Evolutionary conservation across 345 rosid genomes (phyloP).

Genomic region (Tarenaya hassleriana): DNA sequence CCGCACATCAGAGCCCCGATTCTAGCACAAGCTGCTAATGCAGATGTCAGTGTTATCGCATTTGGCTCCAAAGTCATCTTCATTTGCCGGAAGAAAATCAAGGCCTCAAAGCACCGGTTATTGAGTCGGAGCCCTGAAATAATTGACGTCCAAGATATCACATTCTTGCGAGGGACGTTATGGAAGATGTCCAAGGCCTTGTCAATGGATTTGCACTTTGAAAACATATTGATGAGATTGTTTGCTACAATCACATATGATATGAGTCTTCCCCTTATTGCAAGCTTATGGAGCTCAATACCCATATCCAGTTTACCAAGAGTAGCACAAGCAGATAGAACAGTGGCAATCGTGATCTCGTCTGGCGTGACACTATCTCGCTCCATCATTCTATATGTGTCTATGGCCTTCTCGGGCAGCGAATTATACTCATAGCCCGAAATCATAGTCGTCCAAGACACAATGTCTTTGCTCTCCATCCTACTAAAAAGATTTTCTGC

Average conservation of each 20-base stretch:
- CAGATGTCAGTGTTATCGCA: conserved; percentile 55
- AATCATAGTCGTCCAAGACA: conserved; percentile 86
- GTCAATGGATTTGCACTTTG: conserved; percentile 66
- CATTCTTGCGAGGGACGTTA: conserved; percentile 54
- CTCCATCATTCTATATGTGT: conserved; percentile 57
- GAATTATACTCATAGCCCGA: conserved; percentile 56
- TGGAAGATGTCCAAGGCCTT: conserved; percentile 61
- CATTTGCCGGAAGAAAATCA: conserved; percentile 64
- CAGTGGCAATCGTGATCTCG: conserved; percentile 57
- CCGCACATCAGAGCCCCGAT: conserved; percentile 82
- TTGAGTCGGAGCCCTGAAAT: conserved; percentile 65
- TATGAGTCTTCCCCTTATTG: conserved; percentile 43
- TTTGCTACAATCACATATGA: conserved; percentile 57
- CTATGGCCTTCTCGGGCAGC: conserved; percentile 49
- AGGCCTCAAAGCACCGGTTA: conserved; percentile 70
- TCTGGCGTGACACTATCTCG: conserved; percentile 47
- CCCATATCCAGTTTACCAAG: conserved; percentile 51
- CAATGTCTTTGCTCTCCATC: conserved; percentile 60
- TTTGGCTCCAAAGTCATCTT: conserved; percentile 49
- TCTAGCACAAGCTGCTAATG: conserved; percentile 74
- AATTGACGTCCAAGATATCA: conserved; percentile 79
- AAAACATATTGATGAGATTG: conserved; percentile 74
- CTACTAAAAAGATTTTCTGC: conserved; percentile 51
- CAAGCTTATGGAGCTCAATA: conserved; percentile 58
- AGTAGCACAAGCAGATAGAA: conserved; percentile 59